Evolutionary conservation across 129 eudicot species (phyloP).

Genomic region (Heracleum sosnowskyi): DNA sequence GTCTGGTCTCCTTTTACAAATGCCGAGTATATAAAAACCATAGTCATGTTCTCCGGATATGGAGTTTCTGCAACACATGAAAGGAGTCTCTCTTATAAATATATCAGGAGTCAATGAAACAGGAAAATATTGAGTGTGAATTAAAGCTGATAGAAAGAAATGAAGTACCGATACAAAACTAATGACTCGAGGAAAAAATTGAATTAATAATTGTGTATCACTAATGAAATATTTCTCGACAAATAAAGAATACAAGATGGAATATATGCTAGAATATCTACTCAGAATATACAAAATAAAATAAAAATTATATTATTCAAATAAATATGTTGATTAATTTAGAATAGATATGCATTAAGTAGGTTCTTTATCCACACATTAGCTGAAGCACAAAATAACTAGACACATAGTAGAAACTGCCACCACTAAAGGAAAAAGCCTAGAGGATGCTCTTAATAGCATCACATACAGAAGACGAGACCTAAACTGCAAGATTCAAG

Average conservation of each 20-base stretch:
- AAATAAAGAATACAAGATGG: not conserved
- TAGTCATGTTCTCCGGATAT: conserved; percentile 62
- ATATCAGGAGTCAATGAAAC: not conserved
- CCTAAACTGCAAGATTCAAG: not conserved
- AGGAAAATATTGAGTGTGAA: not conserved
- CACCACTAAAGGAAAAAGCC: not conserved
- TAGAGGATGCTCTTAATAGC: not conserved
- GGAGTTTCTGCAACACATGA: conserved; percentile 51
- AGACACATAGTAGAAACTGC: not conserved
- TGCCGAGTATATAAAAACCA: conserved; percentile 70
- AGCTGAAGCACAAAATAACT: too few relatives aligned
- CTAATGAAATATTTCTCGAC: not conserved
- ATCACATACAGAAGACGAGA: not conserved
- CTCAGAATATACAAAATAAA: not conserved
- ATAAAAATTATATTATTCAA: not conserved
- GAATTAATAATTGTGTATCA: not conserved
- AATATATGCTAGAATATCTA: not conserved
- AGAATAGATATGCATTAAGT: not conserved
- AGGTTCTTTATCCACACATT: not conserved
- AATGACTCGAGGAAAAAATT: not conserved
- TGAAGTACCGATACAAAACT: not conserved
- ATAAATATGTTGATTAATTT: not conserved
- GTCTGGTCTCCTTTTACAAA: conserved; percentile 90
- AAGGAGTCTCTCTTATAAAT: not conserved
- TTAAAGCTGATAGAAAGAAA: not conserved